These are phyloP conservation scores for Ramularia collo-cygni DNA, from an alignment of 2,329 filamentous ascomycete genomes.

Conservation along the genomic window DNA sequence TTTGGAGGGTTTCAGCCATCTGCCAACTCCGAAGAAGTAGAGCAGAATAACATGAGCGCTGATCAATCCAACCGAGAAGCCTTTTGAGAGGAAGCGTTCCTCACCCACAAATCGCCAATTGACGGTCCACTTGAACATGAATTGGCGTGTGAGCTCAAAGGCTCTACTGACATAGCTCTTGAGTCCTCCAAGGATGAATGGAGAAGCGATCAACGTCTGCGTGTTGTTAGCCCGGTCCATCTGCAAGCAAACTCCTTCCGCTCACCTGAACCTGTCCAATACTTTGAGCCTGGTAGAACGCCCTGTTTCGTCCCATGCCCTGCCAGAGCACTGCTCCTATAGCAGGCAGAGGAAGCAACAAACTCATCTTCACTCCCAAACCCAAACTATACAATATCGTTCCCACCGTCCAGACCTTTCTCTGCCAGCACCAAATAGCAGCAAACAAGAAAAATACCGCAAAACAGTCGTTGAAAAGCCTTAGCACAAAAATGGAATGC, in stretches of 20 bases:
- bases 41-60: conserved; percentile 60
- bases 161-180: conserved; percentile 70
- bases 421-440: conserved; percentile 72
- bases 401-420: conserved; percentile 64
- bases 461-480: conserved; percentile 94
- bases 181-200: conserved; percentile 62
- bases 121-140: conserved; percentile 97
- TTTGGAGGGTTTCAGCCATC: conserved; percentile 66
- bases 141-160: conserved; percentile 85
- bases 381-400: conserved; percentile 68
- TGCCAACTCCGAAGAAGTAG: conserved; percentile 54
- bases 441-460: conserved; percentile 77
- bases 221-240: conserved; percentile 13
- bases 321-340: conserved; percentile 71
- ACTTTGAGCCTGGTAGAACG: conserved; percentile 61
- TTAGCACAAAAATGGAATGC: conserved; percentile 86
- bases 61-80: conserved; percentile 63
- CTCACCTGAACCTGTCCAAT: conserved; percentile 73
- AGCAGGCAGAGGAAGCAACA: conserved; percentile 75
- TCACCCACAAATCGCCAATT: conserved; percentile 97
- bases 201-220: conserved; percentile 51
- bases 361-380: conserved; percentile 89
- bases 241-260: conserved; percentile 20
- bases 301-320: conserved; percentile 58
- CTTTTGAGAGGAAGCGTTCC: conserved; percentile 63